Conservation (phyloP, 495 filamentous ascomycete genomes). For the Penicillium cosmopolitanum region DNA sequence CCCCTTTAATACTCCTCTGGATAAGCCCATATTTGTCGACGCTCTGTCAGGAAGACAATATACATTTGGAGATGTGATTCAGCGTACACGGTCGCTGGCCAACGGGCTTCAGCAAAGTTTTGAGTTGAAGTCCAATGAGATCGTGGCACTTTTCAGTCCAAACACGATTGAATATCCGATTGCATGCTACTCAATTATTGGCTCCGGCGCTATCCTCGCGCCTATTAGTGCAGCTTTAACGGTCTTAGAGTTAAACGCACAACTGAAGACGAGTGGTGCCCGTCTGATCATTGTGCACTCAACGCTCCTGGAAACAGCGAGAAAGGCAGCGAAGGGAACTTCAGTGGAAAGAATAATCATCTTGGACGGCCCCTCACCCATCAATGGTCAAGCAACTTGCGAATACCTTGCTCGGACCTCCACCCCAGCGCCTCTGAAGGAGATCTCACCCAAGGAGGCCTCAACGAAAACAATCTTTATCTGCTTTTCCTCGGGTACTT, state of each 20-base stretch:
- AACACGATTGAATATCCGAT: constrained; percentile 70
- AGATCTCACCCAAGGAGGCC: constrained; percentile 16
- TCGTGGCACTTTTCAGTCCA: constrained; percentile 64
- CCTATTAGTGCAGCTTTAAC: constrained; percentile 85
- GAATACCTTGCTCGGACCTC: constrained; percentile 26
- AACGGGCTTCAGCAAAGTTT: constrained; percentile 68
- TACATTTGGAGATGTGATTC: constrained; percentile 65
- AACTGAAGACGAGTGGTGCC: constrained; percentile 74
- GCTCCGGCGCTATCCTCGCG: constrained; percentile 74
- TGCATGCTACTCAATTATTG: constrained; percentile 70
- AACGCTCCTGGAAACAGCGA: constrained; percentile 60
- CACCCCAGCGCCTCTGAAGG: constrained; percentile 8
- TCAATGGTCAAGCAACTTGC: constrained; percentile 24
- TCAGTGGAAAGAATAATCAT: constrained; percentile 23
- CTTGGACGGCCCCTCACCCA: constrained; percentile 15
- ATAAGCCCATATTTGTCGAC: constrained; percentile 50
- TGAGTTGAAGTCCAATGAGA: constrained; percentile 74
- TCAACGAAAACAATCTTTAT: constrained; percentile 18
- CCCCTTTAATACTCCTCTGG: constrained; percentile 16
- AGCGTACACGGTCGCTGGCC: constrained; percentile 68
- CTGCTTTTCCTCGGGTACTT: constrained; percentile 32
- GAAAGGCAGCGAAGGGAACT: constrained; percentile 57
- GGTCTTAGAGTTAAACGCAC: constrained; percentile 78
- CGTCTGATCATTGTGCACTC: constrained; percentile 71
- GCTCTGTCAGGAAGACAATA: constrained; percentile 66